phyloP scores from a whole-genome alignment of 1,139 yeast genomes.

The Debaryomyces udenii region DNA sequence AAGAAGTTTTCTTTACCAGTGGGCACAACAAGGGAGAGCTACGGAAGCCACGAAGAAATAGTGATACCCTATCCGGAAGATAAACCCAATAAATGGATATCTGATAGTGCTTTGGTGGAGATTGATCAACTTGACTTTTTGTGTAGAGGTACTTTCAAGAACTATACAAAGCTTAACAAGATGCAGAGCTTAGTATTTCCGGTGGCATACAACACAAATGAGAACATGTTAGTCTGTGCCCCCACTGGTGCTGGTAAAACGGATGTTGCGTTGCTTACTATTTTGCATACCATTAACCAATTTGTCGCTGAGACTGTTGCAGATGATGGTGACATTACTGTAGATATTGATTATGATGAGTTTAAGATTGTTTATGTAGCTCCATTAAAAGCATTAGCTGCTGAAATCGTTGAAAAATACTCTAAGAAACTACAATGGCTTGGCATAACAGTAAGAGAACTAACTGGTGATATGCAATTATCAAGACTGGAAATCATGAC shows the following conservation, averaged over 20 bases:
- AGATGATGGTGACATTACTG: slow-evolving; percentile 51
- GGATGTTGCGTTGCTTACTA: slow-evolving; percentile 87
- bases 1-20: slow-evolving; percentile 76
- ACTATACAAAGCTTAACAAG: slow-evolving; percentile 76
- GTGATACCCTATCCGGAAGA: slow-evolving; percentile 74
- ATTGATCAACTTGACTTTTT: slow-evolving; percentile 69
- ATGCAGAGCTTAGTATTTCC: slow-evolving; percentile 93
- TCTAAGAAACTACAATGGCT: slow-evolving; percentile 78
- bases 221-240: slow-evolving; percentile 96
- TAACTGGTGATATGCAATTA: slow-evolving; percentile 97
- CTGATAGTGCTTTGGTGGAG: slow-evolving; percentile 58
- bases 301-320: slow-evolving; percentile 50
- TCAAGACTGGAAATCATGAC: slow-evolving; percentile 79
- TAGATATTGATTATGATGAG: slow-evolving; percentile 74
- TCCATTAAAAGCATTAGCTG: slow-evolving; percentile 94
- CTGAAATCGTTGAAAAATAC: slow-evolving; percentile 94
- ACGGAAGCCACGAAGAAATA: slow-evolving; percentile 76
- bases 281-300: slow-evolving; percentile 80
- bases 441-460: slow-evolving; percentile 82
- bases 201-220: slow-evolving; percentile 89
- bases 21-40: slow-evolving; percentile 73
- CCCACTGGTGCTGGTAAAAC: slow-evolving; percentile 99
- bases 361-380: slow-evolving; percentile 95
- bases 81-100: slow-evolving; percentile 46
- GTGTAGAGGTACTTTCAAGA: slow-evolving; percentile 83